Base-by-base conservation (phyloP, 805 yeast genomes). In the Wickerhamomyces canadensis region DNA sequence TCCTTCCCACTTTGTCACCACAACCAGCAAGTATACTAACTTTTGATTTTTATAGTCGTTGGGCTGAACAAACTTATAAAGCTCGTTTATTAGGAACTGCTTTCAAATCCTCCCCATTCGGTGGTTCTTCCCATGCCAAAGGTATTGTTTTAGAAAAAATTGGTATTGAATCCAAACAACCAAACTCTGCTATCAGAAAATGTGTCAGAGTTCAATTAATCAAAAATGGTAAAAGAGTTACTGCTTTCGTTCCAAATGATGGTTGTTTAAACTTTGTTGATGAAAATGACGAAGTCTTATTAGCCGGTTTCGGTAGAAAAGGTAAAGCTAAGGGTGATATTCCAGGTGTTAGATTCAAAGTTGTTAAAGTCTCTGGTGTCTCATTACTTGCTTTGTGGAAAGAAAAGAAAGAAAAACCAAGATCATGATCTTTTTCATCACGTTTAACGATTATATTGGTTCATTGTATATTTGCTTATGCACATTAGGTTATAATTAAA, bases 321-420 rank as follows among this genome's bases (percentile, higher is more conserved):
- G 98, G 98, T 80, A 93, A 93, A 83, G 98, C 98, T 73, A 93
- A 93, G 95, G 98, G 99, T 82, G 99, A 93, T 89, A 91, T 93
- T 68, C 98, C 98, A 74, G 99, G 99, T 87, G 99, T 93, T 70
- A 93, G 99, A 85, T 93, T 93, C 88, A 93, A 93, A 86, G 99
- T 93, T 70, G 99, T 93, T 71, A 93, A 93, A 82, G 99, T 93
- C 62, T 86, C 98, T 62, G 98, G 98, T 85, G 98, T 94, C 65
- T 93, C 98, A 62, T 82, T 93, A 74, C 81, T 89, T 70, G 98
- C 99, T 71, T 83, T 93, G 74, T 93, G 96, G 97, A 93, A 91
- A 82, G 98, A 94, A 82, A 93, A 93, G 97, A 93, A 93, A 87
- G 99, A 94, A 82, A 93, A 93, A 89, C 98, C 98, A 80, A 88